Base-by-base conservation (phyloP, 1,284 basidiomycete genomes). In the Cystobasidium pallidum region DNA sequence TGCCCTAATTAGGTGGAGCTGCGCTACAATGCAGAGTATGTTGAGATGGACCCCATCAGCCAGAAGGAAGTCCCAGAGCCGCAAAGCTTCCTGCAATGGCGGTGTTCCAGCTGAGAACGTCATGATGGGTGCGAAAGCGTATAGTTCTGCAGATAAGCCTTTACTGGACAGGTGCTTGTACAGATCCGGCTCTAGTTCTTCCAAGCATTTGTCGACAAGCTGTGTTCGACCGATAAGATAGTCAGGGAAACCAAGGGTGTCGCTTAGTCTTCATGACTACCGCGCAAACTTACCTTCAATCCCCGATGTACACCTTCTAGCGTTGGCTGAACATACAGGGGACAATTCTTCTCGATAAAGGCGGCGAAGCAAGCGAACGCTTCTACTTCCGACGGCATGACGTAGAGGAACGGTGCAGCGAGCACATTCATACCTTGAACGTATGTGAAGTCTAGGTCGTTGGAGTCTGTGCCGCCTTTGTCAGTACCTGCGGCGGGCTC, bases 391-490 rank as follows among this genome's bases (percentile, higher is more conserved):
- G 91, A 92, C 1, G 93, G 92, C 87, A 97, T 90, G 11, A 91
- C 92, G 80, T 96, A 98, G 49, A 99, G 85, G 81, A 98, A 98
- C 0, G 95, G 95, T 0, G 95, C 95, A 19, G 94, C 92, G 36
- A 99, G 87, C 45, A 98, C 95, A 80, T 99, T 99, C 94, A 98
- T 97, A 41, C 94, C 94, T 82, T 96, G 94, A 11, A 97, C 93
- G 78, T 97, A 97, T 45, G 51, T 92, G 81, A 96, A 94, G 8
- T 55, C 57, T 6, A 62, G 45, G n/a, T 52, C 45, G 52, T 57
- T 55, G 57, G 49, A 2, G 71, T 76, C 68, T 76, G 75, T 2
- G 43, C 11, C 43, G 15, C 43, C 43, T 19, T 45, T 6, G 3
- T 45, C 43, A 45, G 43, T n/a, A 17, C 8, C 11, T 19, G 19